A percentile compares a stretch with the other conserved stretches of the same genome.
Evolutionary conservation across 2,329 filamentous ascomycete species (phyloP).

Genomic region (Monascus ruber): DNA sequence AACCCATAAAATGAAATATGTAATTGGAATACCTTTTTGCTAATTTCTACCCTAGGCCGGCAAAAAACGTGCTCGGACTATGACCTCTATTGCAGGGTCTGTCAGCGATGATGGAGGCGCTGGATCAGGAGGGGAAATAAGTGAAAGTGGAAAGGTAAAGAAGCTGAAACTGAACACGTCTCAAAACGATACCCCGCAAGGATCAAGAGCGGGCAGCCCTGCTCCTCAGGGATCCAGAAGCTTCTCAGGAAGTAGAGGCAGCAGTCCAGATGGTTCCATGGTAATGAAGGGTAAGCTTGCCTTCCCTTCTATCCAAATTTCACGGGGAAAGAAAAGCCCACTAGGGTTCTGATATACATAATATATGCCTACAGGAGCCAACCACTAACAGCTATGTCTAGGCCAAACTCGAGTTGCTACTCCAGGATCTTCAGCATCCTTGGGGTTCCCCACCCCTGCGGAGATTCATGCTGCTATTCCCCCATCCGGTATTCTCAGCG

Average conservation of each 20-base stretch:
- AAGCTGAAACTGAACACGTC: constrained; percentile 40
- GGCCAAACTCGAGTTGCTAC: constrained; percentile 21
- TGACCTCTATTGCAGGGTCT: constrained; percentile 30
- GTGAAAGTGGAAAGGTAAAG: constrained; percentile 33
- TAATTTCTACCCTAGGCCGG: constrained; percentile 33
- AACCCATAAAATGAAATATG: neutral
- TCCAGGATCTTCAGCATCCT: constrained; percentile 13
- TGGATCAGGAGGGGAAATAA: constrained; percentile 35
- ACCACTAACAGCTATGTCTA: constrained; percentile 1
- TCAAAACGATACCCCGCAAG: constrained; percentile 32
- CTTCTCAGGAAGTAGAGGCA: constrained; percentile 26
- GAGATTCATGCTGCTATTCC: constrained; percentile 39
- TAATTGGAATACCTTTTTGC: neutral
- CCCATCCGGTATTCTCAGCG: constrained; percentile 32
- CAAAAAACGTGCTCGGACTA: constrained; percentile 39
- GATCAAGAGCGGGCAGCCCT: constrained; percentile 39
- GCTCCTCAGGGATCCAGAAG: constrained; percentile 16
- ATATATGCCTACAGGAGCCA: too few species aligned
- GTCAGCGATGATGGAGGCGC: constrained; percentile 48
- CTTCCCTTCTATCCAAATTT: too few species aligned
- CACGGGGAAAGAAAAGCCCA: too few species aligned
- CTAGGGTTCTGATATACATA: too few species aligned
- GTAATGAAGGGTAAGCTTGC: constrained; percentile 15
- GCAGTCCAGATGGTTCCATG: constrained; percentile 24
- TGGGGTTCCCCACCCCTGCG: constrained; percentile 32